Base-by-base conservation (phyloP, 169 alveolate genomes). In the Plasmodium ovale region DNA sequence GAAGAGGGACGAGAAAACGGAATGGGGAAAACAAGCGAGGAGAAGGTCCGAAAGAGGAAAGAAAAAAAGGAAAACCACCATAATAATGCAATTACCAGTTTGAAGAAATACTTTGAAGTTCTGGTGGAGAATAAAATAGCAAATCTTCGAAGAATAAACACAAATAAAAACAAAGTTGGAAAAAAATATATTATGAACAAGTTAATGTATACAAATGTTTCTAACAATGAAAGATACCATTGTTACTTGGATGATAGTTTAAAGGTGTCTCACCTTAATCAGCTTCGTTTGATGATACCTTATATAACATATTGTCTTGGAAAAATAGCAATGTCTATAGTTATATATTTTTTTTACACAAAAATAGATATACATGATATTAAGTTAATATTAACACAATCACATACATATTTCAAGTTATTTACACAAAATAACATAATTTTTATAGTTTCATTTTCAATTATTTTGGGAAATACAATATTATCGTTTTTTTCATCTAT, bases 251-350 rank as follows among this genome's bases (percentile, higher is more conserved):
- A 77, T 19, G 88, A 60, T 16, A 77, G 51, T 59, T 53, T 77
- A 23, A 77, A 77, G 56, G 74, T 77, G 1, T 60, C 88, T 4
- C 62, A 77, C 29, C 37, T 47, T 9, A 77, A 77, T 53, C 88
- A 77, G 42, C 27, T 77, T n/a, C 73, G 88, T 14, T 67, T 77
- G 33, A 77, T 77, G 67, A 77, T 77, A n/a, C 88, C 88, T 27
- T 77, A 77, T 77, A 37, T 77, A 0, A 62, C 35, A 21, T 77
- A 77, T 53, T 77, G 88, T 10, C 33, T 77, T 12, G 88, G 88
- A 0, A 77, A 77, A 54, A 77, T 77, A 33, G 71, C 88, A 0
- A 77, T 62, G 77, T 77, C 88, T 2, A 60, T 77, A 31, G 77
- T 77, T 44, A 54, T 77, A 7, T 77, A 77, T 67, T 54, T 77